These are phyloP conservation scores for Scytalidium lignicola DNA, from an alignment of 2,329 filamentous ascomycete species.

Conservation along the genomic window DNA sequence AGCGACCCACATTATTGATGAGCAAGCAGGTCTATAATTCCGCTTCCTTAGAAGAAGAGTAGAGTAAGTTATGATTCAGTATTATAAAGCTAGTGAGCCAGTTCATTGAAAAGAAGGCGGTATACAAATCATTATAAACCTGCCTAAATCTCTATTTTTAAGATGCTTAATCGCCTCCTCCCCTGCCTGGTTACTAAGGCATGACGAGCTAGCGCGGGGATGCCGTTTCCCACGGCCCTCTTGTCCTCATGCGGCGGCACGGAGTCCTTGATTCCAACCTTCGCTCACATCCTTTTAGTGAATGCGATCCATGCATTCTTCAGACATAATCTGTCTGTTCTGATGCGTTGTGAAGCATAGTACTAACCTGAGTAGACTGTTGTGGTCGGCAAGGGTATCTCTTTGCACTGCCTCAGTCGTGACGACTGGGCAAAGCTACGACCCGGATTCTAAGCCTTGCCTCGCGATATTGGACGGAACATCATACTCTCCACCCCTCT, in stretches of 20 bases:
- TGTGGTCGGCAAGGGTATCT: conserved; percentile 1
- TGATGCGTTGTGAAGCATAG: not conserved
- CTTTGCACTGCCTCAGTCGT: conserved; percentile 8
- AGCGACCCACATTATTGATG: not conserved
- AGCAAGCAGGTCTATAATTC: not conserved
- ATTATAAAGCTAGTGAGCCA: not conserved
- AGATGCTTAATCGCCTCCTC: not conserved
- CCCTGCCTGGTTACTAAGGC: not conserved
- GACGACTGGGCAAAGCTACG: conserved; percentile 1
- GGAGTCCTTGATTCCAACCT: not conserved
- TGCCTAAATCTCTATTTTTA: not conserved
- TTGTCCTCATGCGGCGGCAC: conserved; percentile 1
- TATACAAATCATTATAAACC: not conserved
- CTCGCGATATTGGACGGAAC: not conserved
- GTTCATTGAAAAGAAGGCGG: not conserved
- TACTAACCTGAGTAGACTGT: not conserved
- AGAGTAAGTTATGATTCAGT: not conserved
- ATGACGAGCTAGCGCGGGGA: not conserved
- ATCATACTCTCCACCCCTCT: not conserved
- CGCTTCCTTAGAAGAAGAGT: too few relatives aligned
- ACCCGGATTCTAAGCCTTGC: not conserved
- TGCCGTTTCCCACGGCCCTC: conserved; percentile 1
- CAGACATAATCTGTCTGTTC: not conserved
- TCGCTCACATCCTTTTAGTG: not conserved
- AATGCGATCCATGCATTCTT: not conserved